Base-by-base conservation (phyloP, 2,329 filamentous ascomycete species). In the Colletotrichum tanaceti region DNA sequence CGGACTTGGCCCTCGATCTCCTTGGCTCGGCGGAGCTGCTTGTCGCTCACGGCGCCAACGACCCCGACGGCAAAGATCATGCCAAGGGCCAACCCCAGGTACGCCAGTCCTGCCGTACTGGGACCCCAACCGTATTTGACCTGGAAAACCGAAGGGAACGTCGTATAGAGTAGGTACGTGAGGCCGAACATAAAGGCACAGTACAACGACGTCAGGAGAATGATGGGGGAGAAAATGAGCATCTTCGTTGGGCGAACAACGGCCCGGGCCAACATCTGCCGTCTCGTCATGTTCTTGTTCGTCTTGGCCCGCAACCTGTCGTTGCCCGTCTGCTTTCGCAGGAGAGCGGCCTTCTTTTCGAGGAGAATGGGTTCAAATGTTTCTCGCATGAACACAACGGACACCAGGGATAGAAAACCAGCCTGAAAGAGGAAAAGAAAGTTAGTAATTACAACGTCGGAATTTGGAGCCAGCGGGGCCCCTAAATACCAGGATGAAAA, bases 261-360 rank as follows among this genome's bases (percentile, higher is more conserved):
- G 32, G 82, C 79, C 13, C 79, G 78, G 39, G 74, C 76, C 68
- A 87, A 81, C 69, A 82, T 78, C 52, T 83, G 78, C 0, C 70
- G 58, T 0, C 79, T 71, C 20, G 75, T 77, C 1, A 83, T 74
- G 5, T 80, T 80, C 0, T 81, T 67, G 55, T 82, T 79, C 72
- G 90, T 84, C 73, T 86, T 87, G 24, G 85, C 86, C 1, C 88
- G 87, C 2, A 90, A 75, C 10, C 77, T 72, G 0, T 71, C 67
- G 65, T 89, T 89, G 13, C 86, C 86, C 0, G 86, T 89, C 53
- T 84, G 79, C 63, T 81, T 82, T 4, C 80, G 81, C 0, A 89
- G 79, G 2, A 76, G 74, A 2, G 66, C 68, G 0, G 80, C 78
- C 72, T 84, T 85, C 14, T 77, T 76, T 58, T 80, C 71, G 1